Evolutionary conservation across 495 filamentous ascomycete species (phyloP), one percentile per base, ranked within the genome.

Genomic region (Neurospora pannonica): DNA sequence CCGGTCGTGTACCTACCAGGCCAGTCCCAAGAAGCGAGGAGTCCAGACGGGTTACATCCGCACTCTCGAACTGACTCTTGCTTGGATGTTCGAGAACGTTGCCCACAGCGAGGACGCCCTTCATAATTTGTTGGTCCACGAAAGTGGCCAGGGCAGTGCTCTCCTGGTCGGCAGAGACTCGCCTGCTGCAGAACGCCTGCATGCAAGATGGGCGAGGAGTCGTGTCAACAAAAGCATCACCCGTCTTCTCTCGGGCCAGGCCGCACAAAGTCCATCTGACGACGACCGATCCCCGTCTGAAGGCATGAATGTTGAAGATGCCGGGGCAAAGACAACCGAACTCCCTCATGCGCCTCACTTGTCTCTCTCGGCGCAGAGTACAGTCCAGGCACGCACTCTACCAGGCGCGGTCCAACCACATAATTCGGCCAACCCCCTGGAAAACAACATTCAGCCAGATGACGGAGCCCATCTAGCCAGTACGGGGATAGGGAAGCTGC

Each of bases 11-110:
- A 89, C 90, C 5, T 94, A 93, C 81, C 87, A 90, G 72, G 86
- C 89, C 31, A 88, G 87, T 74, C 88, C 91, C 36, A 93, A 92
- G 81, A 94, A 93, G 79, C 87, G 92, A 67, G 92, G 90, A 1
- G 84, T 92, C 31, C 88, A 88, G 54, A 86, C 88, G 40, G 90
- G 90, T 48, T 92, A 91, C 78, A 89, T 92, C 2, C 83, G 88
- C 42, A 86, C 87, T 6, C 80, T 92, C 28, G 90, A 92, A 78
- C 82, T 82, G 82, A 69, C 79, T 71, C 75, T 86, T 70, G 84
- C 81, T 72, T 78, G 75, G 77, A 72, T 83, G 11, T 80, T 83
- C 10, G 82, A 83, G 72, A 77, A 77, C 40, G 72, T 78, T 8
- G 73, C 81, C 17, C 78, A 72, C 37, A 77, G 74, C 31, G 82